Conservation (phyloP, 345 rosid species). For the Laguncularia racemosa region DNA sequence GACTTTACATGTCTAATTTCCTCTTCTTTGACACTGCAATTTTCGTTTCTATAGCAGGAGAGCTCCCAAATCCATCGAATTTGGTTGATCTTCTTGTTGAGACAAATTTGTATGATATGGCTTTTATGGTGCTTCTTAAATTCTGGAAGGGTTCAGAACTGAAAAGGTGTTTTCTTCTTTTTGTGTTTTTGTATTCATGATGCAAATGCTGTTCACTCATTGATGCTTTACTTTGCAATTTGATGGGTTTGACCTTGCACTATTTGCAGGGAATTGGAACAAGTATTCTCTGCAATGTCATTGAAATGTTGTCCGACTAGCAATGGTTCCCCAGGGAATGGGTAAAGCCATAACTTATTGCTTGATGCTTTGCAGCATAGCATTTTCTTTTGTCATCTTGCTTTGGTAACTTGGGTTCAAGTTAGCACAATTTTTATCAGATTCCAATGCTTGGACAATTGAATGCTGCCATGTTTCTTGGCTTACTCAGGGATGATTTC, state of each 20-base stretch:
- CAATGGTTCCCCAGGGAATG: conserved; percentile 26
- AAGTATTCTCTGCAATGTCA: conserved; percentile 65
- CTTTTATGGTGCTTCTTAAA: conserved; percentile 66
- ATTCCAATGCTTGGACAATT: too few species aligned
- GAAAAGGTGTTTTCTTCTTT: conserved; percentile 39
- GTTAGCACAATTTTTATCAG: too few species aligned
- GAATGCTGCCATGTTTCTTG: too few species aligned
- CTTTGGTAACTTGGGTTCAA: too few species aligned
- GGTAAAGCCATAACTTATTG: conserved; percentile 18
- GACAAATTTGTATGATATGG: conserved; percentile 72
- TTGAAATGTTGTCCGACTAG: conserved; percentile 73
- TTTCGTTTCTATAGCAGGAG: conserved; percentile 29
- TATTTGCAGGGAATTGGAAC: conserved; percentile 72
- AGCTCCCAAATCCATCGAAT: conserved; percentile 45
- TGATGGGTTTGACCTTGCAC: conserved; percentile 9
- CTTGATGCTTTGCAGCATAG: background rate
- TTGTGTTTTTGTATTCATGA: conserved; percentile 8
- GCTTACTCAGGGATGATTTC: conserved; percentile 23
- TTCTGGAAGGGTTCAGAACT: conserved; percentile 75
- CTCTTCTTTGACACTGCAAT: conserved; percentile 3
- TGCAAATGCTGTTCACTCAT: too few species aligned
- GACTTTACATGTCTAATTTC: too few species aligned
- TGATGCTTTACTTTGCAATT: background rate
- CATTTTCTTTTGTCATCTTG: background rate
- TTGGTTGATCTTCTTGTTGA: conserved; percentile 78